Conservation (phyloP, 2,329 filamentous ascomycete species). For the Exutisphaerella laricina region DNA sequence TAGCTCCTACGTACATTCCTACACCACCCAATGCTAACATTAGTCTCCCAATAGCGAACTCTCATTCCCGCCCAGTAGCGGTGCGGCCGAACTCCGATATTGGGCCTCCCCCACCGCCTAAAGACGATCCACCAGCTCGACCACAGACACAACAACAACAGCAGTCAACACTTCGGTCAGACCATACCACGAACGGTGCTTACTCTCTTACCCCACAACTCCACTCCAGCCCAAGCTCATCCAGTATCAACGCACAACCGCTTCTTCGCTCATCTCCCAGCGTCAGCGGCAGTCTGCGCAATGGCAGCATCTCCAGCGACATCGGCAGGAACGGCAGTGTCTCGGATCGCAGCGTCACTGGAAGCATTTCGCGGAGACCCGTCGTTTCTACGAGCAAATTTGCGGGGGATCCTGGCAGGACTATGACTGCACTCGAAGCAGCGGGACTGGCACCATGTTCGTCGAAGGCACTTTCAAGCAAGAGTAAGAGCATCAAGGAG, state of each 20-base stretch:
- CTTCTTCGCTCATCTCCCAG: not conserved
- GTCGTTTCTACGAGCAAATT: not conserved
- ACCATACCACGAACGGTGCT: not conserved
- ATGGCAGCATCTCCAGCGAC: not conserved
- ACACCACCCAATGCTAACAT: conserved; percentile 1
- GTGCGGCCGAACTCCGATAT: not conserved
- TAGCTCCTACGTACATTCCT: not conserved
- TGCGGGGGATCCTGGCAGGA: not conserved
- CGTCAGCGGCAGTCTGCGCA: not conserved
- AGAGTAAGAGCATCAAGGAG: not conserved
- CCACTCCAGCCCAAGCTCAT: not conserved
- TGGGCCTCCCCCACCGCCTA: conserved; percentile 5
- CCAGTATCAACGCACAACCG: not conserved
- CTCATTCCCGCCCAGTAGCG: conserved; percentile 3
- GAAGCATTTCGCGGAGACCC: not conserved
- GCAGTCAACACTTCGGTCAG: not conserved
- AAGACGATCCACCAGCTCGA: conserved; percentile 6
- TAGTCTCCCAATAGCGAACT: not conserved
- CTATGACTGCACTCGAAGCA: conserved; percentile 2
- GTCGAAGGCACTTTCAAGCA: not conserved
- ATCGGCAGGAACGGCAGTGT: not conserved
- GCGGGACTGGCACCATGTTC: conserved; percentile 2
- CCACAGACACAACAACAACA: not conserved
- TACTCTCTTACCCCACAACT: not conserved
- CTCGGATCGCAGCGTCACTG: not conserved